Evolutionary conservation across 2,329 filamentous ascomycete species (phyloP).

Genomic region (Ophiostoma sp.): DNA sequence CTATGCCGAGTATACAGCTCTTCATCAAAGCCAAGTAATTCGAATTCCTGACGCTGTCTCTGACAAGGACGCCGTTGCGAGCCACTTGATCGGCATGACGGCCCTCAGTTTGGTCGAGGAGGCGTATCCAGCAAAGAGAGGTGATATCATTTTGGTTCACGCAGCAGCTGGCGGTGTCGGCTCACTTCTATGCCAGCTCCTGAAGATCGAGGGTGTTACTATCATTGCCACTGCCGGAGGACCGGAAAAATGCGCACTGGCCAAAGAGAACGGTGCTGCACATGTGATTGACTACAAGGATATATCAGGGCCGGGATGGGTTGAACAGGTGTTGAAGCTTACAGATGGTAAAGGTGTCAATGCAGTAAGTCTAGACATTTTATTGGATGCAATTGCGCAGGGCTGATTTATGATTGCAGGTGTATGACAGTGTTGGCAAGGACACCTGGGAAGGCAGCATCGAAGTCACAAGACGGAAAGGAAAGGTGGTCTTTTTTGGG

Average conservation of each 20-base stretch:
- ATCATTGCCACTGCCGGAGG: not conserved
- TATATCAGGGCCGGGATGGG: not conserved
- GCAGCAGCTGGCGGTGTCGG: not conserved
- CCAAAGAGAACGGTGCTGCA: not conserved
- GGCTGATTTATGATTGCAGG: not conserved
- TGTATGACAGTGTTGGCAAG: not conserved
- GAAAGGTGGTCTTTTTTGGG: not conserved
- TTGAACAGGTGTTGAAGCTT: not conserved
- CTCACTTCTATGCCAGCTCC: not conserved
- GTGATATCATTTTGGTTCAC: not conserved
- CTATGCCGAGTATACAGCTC: not conserved
- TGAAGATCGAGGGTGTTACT: not conserved
- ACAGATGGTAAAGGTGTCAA: not conserved
- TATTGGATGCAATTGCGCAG: not conserved
- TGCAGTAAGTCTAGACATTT: not conserved
- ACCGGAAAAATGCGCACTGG: not conserved
- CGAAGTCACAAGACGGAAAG: not conserved
- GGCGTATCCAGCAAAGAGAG: not conserved
- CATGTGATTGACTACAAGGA: not conserved
- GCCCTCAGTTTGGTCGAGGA: not conserved
- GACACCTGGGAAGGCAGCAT: not conserved
- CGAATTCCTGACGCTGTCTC: not conserved
- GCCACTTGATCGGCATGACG: not conserved
- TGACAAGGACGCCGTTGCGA: not conserved
- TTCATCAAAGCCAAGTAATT: not conserved